Evolutionary conservation across 129 eudicot species (phyloP), one percentile per base, ranked within the genome.

Genomic region (Ambrosia trifida): DNA sequence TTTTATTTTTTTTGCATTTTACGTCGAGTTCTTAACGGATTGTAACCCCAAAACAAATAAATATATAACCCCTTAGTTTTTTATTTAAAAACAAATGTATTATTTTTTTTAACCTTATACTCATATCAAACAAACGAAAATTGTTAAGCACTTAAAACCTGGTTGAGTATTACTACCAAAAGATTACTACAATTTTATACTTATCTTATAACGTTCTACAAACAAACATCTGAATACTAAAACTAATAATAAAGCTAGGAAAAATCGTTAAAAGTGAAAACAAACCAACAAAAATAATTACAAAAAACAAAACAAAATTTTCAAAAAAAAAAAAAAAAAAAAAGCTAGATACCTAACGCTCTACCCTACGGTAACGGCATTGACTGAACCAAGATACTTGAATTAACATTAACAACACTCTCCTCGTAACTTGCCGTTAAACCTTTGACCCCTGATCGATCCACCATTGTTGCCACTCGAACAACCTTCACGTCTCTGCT

Each of bases 401-500:
- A 40, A 8, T 13, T 17, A 17, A 17, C 46, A 58, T 19, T 57
- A 24, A 43, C 13, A 38, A 7, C 59, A 44, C 35, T 72, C 76
- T 10, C 46, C 11, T 41, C 57, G 53, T 40, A 20, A 14, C 30
- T 40, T 75, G 2, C 46, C 46, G 32, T 53, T 64, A 20, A 63
- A 64, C 9, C 76, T 41, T 64, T 73, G 79, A 49, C 80, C 68
- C 3, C 82, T 78, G 58, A 31, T 74, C 9, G 50, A 46, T 30
- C 68, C 82, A 63, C 79, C 66, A 32, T 71, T 51, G 10, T 43
- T 66, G 11, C 36, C 47, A 20, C 32, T 28, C 3, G 64, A 63
- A 1, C 79, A 58, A 31, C 1, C 72, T 17, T 79, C 86, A 47
- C 81, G 86, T 73, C 71, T 84, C 66, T 88, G 88, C 38, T 80